Conservation (phyloP, 2,329 filamentous ascomycete genomes). For the Aotearoamyces nothofagi region DNA sequence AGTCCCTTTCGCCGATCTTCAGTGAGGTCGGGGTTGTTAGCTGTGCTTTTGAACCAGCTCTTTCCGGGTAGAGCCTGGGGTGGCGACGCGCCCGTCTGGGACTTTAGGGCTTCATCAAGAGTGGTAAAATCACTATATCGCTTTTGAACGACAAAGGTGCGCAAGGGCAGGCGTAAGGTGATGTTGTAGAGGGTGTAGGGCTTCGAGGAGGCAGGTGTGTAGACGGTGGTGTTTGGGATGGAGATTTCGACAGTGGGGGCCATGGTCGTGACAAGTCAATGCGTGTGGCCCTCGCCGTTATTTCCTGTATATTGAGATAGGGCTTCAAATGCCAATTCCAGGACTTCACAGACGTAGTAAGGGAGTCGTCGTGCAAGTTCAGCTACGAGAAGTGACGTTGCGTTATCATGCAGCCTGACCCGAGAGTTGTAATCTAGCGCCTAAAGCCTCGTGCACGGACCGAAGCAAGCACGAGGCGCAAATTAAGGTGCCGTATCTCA, state of each 20-base stretch:
- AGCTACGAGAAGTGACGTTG: no score
- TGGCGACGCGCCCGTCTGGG: conserved; percentile 44
- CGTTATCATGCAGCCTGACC: no score
- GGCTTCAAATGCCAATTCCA: no score
- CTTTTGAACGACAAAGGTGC: conserved; percentile 62
- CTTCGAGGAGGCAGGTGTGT: conserved; percentile 31
- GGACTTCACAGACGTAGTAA: no score
- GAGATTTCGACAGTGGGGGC: conserved; percentile 51
- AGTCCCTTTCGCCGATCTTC: conserved; percentile 53
- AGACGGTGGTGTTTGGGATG: conserved; percentile 48
- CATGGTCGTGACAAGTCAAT: no score
- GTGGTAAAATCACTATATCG: conserved; percentile 67
- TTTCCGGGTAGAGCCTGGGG: conserved; percentile 56
- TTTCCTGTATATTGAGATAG: no score
- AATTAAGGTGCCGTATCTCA: no score
- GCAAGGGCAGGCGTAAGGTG: conserved; percentile 59
- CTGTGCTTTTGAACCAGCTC: conserved; percentile 62
- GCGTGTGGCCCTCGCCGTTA: no score
- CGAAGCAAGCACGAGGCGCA: no score
- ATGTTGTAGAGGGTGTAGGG: conserved; percentile 67
- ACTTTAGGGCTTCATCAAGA: conserved; percentile 47
- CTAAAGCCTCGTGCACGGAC: no score
- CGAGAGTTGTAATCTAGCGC: no score
- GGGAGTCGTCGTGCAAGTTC: no score
- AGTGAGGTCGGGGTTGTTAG: conserved; percentile 53